Conservation (phyloP, 176 grass and related monocot species). For the Bothriochloa decipiens region DNA sequence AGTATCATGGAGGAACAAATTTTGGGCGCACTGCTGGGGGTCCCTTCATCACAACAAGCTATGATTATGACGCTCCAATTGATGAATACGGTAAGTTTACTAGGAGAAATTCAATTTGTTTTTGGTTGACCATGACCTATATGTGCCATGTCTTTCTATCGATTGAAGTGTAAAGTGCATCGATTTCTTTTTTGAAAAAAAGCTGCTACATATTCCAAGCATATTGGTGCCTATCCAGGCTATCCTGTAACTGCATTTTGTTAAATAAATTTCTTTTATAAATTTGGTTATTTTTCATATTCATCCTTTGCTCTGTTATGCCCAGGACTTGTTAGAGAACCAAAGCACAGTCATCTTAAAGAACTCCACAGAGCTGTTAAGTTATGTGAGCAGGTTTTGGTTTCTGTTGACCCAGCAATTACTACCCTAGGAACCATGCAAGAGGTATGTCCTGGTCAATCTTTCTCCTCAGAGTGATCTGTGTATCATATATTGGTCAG, state of each 20-base stretch:
- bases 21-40: conserved; percentile 96
- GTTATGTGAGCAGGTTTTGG: conserved; percentile 83
- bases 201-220: neutral
- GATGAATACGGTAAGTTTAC: conserved; percentile 89
- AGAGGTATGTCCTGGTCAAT: conserved; percentile 58
- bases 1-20: conserved; percentile 99
- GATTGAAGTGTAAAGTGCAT: neutral
- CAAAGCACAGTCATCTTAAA: conserved; percentile 95
- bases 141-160: neutral
- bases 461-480: conserved; percentile 7
- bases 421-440: conserved; percentile 90
- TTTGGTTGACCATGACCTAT: neutral
- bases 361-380: conserved; percentile 94
- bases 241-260: neutral
- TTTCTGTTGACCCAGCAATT: conserved; percentile 87
- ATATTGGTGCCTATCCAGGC: neutral
- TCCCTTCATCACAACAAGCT: conserved; percentile 99
- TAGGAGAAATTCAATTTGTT: neutral
- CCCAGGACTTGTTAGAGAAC: conserved; percentile 83
- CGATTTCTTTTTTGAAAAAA: neutral
- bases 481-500: conserved; percentile 11
- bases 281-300: neutral
- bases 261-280: neutral
- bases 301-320: conserved; percentile 30
- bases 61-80: conserved; percentile 99